Conservation (phyloP, 73 alveolate species). For the Tetrahymena thermophila region DNA sequence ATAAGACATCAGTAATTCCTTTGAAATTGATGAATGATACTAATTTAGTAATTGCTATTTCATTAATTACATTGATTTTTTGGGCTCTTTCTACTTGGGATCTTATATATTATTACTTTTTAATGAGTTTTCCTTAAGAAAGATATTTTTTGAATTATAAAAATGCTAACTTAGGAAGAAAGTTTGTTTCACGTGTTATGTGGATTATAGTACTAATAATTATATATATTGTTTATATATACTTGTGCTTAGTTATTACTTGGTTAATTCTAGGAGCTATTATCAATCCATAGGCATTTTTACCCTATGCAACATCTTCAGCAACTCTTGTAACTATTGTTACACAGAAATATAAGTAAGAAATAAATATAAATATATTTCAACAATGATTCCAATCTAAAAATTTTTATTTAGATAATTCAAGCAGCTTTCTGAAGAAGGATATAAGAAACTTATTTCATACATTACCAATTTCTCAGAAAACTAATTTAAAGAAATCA, state of each 20-base stretch:
- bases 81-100: slow-evolving; percentile 36
- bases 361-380: background rate
- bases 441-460: slow-evolving; percentile 19
- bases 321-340: slow-evolving; percentile 31
- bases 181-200: background rate
- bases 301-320: slow-evolving; percentile 48
- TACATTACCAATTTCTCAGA: slow-evolving; percentile 13
- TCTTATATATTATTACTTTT: slow-evolving; percentile 25
- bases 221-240: background rate
- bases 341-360: background rate
- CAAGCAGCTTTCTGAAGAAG: slow-evolving; percentile 29
- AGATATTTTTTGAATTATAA: slow-evolving; percentile 11
- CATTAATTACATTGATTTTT: slow-evolving; percentile 9
- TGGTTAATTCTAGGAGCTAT: slow-evolving; percentile 47
- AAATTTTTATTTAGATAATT: background rate
- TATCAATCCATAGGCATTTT: slow-evolving; percentile 39
- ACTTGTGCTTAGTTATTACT: background rate
- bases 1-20: slow-evolving; percentile 6
- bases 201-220: background rate
- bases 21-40: slow-evolving; percentile 27
- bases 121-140: slow-evolving; percentile 39
- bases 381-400: background rate
- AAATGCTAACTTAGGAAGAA: background rate
- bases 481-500: slow-evolving; percentile 15
- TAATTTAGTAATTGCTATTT: slow-evolving; percentile 2